phyloP scores from a whole-genome alignment of 2,329 filamentous ascomycete species.

The Diaporthe sp. region DNA sequence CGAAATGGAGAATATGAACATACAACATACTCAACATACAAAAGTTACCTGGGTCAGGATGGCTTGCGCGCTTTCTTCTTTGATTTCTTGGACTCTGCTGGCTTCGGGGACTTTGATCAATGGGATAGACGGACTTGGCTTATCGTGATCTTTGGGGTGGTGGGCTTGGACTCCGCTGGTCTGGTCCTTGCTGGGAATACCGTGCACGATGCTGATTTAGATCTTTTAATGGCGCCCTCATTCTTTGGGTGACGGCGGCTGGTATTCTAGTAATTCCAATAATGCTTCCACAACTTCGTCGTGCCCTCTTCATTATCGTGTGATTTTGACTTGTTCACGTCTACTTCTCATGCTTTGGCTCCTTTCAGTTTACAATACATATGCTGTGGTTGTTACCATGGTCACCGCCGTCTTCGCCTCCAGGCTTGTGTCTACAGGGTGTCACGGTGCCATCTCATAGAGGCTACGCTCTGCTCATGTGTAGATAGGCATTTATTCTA shows the following conservation, averaged over 20 bases:
- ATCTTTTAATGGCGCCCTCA: conserved; percentile 10
- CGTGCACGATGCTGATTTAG: not conserved
- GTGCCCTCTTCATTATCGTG: not conserved
- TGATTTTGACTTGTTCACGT: no score
- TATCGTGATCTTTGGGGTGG: not conserved
- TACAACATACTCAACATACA: conserved; percentile 17
- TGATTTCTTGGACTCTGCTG: conserved; percentile 18
- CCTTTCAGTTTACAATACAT: no score
- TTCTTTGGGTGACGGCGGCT: not conserved
- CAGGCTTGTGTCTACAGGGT: not conserved
- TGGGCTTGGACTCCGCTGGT: conserved; percentile 32
- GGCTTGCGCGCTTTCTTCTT: not conserved
- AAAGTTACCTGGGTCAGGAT: not conserved
- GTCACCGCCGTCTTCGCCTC: not conserved
- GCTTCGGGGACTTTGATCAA: conserved; percentile 17
- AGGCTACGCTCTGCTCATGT: not conserved
- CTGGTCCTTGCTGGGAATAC: conserved; percentile 18
- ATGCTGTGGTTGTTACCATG: no score
- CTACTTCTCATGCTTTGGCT: no score
- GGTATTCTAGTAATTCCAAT: conserved; percentile 31
- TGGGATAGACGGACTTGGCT: conserved; percentile 1
- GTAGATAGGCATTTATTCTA: not conserved
- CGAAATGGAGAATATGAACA: conserved; percentile 30
- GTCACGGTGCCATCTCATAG: not conserved
- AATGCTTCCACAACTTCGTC: not conserved